phyloP scores from a whole-genome alignment of 148 eudicot genomes.

The Rheum nobile region DNA sequence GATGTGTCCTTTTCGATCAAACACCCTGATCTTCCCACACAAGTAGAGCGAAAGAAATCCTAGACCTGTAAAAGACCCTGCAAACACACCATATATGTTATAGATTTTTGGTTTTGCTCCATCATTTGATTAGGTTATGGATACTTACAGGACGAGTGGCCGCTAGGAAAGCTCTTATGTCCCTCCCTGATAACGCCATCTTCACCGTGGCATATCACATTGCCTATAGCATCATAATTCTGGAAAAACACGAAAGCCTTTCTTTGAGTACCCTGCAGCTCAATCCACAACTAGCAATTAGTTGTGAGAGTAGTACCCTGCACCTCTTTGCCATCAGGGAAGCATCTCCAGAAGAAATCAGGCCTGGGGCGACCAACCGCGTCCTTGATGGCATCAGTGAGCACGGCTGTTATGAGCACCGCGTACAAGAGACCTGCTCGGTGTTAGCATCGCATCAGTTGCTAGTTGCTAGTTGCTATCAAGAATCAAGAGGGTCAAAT shows the following conservation, averaged over 20 bases:
- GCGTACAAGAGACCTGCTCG: conserved; percentile 67
- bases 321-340: conserved; percentile 73
- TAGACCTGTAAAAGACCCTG: conserved; percentile 96
- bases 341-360: conserved; percentile 93
- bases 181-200: conserved; percentile 63
- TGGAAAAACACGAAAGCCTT: conserved; percentile 8
- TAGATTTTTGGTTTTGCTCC: not conserved
- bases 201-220: conserved; percentile 45
- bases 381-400: conserved; percentile 83
- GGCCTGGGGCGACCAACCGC: conserved; percentile 93
- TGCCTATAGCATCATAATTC: conserved; percentile 27
- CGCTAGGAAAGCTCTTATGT: conserved; percentile 93
- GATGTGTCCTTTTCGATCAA: conserved; percentile 61
- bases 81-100: not conserved
- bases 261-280: no score
- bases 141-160: conserved; percentile 81
- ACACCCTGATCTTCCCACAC: conserved; percentile 55
- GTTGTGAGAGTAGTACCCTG: no score
- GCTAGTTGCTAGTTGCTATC: no score
- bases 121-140: not conserved
- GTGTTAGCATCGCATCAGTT: no score
- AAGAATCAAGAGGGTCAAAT: not conserved
- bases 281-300: no score
- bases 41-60: conserved; percentile 71
- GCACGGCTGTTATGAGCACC: conserved; percentile 55